These are phyloP conservation scores for Cyclocybe cylindracea DNA, from an alignment of 768 basidiomycete genomes.

Conservation along the genomic window DNA sequence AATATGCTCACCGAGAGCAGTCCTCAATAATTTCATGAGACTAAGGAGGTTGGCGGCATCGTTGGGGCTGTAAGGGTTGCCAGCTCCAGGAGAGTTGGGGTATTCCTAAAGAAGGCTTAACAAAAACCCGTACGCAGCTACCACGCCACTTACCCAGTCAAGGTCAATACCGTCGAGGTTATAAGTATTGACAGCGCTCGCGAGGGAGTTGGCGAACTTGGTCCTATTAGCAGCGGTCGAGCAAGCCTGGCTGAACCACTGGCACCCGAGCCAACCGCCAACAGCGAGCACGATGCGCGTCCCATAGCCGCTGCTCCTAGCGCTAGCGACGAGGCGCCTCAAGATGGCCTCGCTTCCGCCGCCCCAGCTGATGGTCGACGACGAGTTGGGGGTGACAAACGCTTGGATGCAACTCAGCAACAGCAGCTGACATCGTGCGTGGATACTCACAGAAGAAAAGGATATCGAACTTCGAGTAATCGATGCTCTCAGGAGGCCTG, in stretches of 20 bases:
- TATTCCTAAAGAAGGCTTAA: conserved; percentile 53
- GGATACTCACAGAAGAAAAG: conserved; percentile 55
- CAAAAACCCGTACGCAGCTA: neutral
- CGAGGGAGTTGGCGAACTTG: conserved; percentile 58
- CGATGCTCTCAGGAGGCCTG: conserved; percentile 56
- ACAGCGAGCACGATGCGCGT: conserved; percentile 70
- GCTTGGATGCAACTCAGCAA: conserved; percentile 37
- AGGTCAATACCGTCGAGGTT: conserved; percentile 63
- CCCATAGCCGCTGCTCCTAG: conserved; percentile 54
- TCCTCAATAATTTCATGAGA: conserved; percentile 59
- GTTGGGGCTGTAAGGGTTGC: conserved; percentile 57
- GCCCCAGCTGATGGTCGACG: conserved; percentile 51
- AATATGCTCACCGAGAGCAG: conserved; percentile 43
- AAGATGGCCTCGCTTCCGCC: conserved; percentile 52
- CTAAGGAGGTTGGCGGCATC: conserved; percentile 67
- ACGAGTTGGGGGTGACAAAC: conserved; percentile 68
- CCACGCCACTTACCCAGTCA: conserved; percentile 48
- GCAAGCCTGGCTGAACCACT: conserved; percentile 63
- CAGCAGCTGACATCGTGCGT: conserved; percentile 1
- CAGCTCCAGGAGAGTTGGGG: conserved; percentile 62
- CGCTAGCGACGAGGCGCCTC: conserved; percentile 54
- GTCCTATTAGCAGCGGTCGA: conserved; percentile 49
- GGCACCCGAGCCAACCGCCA: conserved; percentile 76
- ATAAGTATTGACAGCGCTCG: conserved; percentile 55
- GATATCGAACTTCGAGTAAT: conserved; percentile 68